phyloP scores from a whole-genome alignment of 208 protist species.

The Wallacemonas sp. region DNA sequence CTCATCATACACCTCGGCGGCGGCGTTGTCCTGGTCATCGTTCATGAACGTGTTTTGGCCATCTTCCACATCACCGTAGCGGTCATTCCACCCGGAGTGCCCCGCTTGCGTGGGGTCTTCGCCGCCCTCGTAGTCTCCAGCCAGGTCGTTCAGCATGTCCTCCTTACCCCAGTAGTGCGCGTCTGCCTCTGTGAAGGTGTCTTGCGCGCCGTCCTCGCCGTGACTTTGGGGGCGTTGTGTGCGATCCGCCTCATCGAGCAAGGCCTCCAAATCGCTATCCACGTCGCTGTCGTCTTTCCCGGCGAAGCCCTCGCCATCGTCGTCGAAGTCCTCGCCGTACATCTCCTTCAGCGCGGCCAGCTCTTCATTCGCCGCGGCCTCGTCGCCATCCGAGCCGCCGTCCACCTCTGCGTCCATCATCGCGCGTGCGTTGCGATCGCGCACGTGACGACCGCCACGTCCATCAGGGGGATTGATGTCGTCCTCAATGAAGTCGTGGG shows the following conservation, averaged over 20 bases:
- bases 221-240: neutral
- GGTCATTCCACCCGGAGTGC: neutral
- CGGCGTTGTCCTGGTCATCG: neutral
- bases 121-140: constrained; percentile 23
- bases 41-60: constrained; percentile 2
- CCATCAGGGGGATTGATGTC: constrained; percentile 32
- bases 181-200: constrained; percentile 36
- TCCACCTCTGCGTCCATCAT: constrained; percentile 43
- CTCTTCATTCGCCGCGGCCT: constrained; percentile 60
- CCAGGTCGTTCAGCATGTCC: constrained; percentile 42
- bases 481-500: constrained; percentile 28
- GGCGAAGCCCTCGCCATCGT: constrained; percentile 49
- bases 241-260: constrained; percentile 14
- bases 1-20: constrained; percentile 45
- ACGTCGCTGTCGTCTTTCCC: constrained; percentile 28
- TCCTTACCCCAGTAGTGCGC: constrained; percentile 53
- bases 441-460: constrained; percentile 12
- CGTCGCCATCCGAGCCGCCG: constrained; percentile 40
- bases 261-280: constrained; percentile 17
- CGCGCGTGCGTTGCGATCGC: constrained; percentile 35
- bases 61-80: constrained; percentile 13
- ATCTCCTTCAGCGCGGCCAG: constrained; percentile 79
- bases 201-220: constrained; percentile 15
- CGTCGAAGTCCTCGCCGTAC: constrained; percentile 89
- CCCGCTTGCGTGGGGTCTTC: constrained; percentile 6